phyloP scores from a whole-genome alignment of 306 rosid genomes.

The Cucurbita pepo region DNA sequence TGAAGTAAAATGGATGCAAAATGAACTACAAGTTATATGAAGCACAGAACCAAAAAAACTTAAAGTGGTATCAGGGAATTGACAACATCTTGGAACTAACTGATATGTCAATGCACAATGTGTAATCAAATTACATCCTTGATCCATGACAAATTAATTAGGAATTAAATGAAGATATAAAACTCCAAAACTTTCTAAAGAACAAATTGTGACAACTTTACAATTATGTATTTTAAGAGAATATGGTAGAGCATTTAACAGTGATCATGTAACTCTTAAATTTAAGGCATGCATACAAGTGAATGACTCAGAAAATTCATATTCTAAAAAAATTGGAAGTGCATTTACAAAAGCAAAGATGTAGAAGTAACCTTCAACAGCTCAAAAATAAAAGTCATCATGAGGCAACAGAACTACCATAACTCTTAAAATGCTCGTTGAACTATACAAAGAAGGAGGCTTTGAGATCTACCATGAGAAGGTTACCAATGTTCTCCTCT shows the following conservation, averaged over 20 bases:
- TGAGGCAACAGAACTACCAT: background rate
- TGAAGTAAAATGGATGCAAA: background rate
- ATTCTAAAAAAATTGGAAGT: background rate
- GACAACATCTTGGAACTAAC: background rate
- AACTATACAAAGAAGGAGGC: background rate
- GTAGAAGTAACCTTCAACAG: background rate
- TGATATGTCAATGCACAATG: background rate
- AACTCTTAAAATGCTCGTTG: background rate
- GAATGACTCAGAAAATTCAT: background rate
- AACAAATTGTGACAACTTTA: background rate
- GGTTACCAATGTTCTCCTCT: slow-evolving; percentile 82
- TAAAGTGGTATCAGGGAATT: background rate
- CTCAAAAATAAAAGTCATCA: background rate
- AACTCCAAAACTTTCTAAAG: background rate
- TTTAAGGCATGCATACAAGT: background rate
- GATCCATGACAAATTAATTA: background rate
- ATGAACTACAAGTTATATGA: background rate
- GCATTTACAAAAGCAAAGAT: background rate
- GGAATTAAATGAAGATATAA: background rate
- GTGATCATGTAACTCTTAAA: background rate
- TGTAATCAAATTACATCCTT: background rate
- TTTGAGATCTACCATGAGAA: slow-evolving; percentile 65
- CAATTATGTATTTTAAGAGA: background rate
- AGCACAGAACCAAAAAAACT: background rate
- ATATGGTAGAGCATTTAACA: background rate